Evolutionary conservation across 768 basidiomycete species (phyloP).

Genomic region (Astraeus odoratus): DNA sequence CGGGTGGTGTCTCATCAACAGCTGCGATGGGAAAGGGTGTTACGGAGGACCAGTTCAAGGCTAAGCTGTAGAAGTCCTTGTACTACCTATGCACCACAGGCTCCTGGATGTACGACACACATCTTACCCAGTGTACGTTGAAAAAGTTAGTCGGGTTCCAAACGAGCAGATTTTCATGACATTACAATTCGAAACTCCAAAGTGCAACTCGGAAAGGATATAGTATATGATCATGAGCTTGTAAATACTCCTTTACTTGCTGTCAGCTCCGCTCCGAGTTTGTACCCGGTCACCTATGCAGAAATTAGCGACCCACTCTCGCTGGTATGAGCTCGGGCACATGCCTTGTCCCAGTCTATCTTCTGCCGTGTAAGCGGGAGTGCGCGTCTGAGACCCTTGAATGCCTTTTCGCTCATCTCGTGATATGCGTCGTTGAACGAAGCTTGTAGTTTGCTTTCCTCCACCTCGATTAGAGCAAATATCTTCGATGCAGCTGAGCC

Average conservation of each 20-base stretch:
- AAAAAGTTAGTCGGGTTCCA: background rate
- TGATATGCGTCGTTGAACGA: slow-evolving; percentile 78
- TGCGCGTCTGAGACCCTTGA: slow-evolving; percentile 85
- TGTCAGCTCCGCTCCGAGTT: slow-evolving; percentile 69
- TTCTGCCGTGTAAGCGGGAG: slow-evolving; percentile 91
- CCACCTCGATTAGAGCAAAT: slow-evolving; percentile 72
- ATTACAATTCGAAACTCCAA: background rate
- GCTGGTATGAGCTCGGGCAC: slow-evolving; percentile 5
- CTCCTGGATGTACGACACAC: slow-evolving; percentile 1
- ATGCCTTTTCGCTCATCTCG: slow-evolving; percentile 89
- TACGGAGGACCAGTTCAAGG: slow-evolving; percentile 78
- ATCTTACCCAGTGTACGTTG: background rate
- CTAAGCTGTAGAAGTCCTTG: slow-evolving; percentile 34
- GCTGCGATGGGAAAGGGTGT: slow-evolving; percentile 99
- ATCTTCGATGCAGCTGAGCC: slow-evolving; percentile 58
- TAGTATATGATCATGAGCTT: slow-evolving; percentile 12
- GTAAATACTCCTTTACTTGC: slow-evolving; percentile 55
- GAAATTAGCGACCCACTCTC: background rate
- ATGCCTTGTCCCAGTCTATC: slow-evolving; percentile 91
- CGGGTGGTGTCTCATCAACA: slow-evolving; percentile 94
- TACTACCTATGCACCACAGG: background rate
- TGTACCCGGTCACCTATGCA: slow-evolving; percentile 50
- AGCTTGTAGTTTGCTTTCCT: slow-evolving; percentile 74
- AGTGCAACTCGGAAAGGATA: background rate
- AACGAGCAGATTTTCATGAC: background rate